Conservation (phyloP, 345 rosid genomes). For the Eucalyptus shirleyi region DNA sequence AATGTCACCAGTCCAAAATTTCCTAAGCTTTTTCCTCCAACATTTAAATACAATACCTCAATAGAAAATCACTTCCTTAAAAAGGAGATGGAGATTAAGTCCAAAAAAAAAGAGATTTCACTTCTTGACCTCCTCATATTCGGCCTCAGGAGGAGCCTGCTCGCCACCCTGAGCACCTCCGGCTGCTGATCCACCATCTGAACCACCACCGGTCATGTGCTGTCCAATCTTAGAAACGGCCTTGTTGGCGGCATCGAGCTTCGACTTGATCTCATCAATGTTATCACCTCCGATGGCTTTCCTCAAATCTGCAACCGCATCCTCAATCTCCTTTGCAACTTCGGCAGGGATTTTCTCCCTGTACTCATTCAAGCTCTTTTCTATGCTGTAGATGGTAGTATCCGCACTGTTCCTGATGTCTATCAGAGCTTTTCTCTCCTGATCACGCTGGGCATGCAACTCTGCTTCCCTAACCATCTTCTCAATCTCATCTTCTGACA, state of each 20-base stretch:
- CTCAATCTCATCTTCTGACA: conserved; percentile 73
- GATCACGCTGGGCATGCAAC: conserved; percentile 61
- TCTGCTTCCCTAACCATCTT: conserved; percentile 92
- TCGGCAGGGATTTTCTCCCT: conserved; percentile 71
- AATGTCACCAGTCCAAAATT: neutral
- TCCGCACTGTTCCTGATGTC: conserved; percentile 68
- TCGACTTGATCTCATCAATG: conserved; percentile 55
- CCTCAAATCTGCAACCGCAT: conserved; percentile 57
- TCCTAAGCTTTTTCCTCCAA: neutral
- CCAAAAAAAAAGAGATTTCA: neutral
- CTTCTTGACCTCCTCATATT: conserved; percentile 78
- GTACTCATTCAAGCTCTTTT: conserved; percentile 80
- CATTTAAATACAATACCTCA: neutral
- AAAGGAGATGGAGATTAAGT: neutral
- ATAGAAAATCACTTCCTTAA: neutral
- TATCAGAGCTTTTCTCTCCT: conserved; percentile 60
- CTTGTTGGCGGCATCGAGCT: conserved; percentile 70
- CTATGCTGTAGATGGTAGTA: conserved; percentile 71
- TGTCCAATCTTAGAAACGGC: conserved; percentile 85
- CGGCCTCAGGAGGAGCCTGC: conserved; percentile 64
- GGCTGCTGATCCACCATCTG: conserved; percentile 30
- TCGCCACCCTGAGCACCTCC: conserved; percentile 63
- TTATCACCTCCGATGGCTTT: conserved; percentile 50
- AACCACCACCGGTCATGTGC: conserved; percentile 50
- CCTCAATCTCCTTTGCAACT: conserved; percentile 63